Base-by-base conservation (phyloP, 2,329 filamentous ascomycete species). In the Metarhizium guizhouense region DNA sequence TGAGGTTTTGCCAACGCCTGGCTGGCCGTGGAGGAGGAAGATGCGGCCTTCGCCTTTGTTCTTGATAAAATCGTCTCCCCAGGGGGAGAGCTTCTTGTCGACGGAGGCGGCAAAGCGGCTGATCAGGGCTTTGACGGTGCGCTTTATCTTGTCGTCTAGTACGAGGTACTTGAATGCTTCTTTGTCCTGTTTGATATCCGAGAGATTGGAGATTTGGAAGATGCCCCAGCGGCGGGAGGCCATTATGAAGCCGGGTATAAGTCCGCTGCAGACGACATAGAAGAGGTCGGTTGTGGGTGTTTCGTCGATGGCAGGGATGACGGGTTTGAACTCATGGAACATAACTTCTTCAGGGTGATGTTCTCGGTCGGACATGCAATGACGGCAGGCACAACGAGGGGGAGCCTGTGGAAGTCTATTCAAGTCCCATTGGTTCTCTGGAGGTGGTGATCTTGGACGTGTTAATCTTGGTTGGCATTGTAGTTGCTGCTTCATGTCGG, bases 1-100 rank as follows among this genome's bases (percentile, higher is more conserved):
- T 63, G 78, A 77, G 0, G 79, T 82, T 67, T 83, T 82, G 56
- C 79, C 80, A 0, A 81, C 76, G n/a, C 78, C 80, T 1, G 78
- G 78, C 8, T 73, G 72, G 16, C 78, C 77, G 58, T 80, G 77
- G 1, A 81, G 72, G 14, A 81, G 68, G 64, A 79, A 77, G 61
- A 78, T 77, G 47, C 74, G 70, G 5, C 76, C 75, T 54, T 77
- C 73, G 38, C 76, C 76, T 64, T 79, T 79, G 63, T 77, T 76
- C 65, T 73, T 72, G 60, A 79, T 68, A 54, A 78, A 76, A 58
- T 78, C 76, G 55, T 43, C n/a, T 16, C 40, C 57, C 76, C 75
- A 79, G 1, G 76, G 73, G 0, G 69, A 66, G 6, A 78, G 63
- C 16, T 65, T 68, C 43, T 73, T 72, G 29, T 71, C 65, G 13